Evolutionary conservation across 2,329 filamentous ascomycete genomes (phyloP), one percentile per base, ranked within the genome.

Genomic region (Colletotrichum agaves): DNA sequence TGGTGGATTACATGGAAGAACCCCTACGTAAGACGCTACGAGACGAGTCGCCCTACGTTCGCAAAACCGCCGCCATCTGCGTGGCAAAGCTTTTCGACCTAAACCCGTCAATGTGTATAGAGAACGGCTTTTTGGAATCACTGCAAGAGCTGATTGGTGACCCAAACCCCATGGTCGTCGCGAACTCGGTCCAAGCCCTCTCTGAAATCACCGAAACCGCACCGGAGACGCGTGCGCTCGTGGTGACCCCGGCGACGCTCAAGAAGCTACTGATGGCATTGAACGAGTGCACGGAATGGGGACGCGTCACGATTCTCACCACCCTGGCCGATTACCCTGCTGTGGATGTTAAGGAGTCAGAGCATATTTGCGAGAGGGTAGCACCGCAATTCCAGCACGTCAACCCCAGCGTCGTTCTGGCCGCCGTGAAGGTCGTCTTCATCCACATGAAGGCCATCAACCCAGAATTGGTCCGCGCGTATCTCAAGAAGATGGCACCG

Each of bases 1-100:
- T 99, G 93, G 93, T 98, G 72, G 96, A 99, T 78, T 99, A 99
- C 79, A 98, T 99, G 95, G 96, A 98, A 79, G 96, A 99, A 76
- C 96, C 96, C 13, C 82, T 99, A 70, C 89, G 96, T 74, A 99
- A 99, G 83, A 99, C 96, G 12, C 84, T 99, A 72, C 90, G 94
- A 79, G 96, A 99, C 81, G 96, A 99, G 81, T 98, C 95, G 55
- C 96, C 96, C 0, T 99, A 99, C 79, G 96, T 99, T 69, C 92
- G 96, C 74, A 99, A 99, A 83, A 99, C 96, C 2, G 96, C 96
- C 47, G 96, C 95, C 44, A 96, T 99, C 72, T 98, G 96, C 78
- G 96, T 99, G 49, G 96, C 96, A 60, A 99, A 99, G 81, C 88
- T 99, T 6, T 99, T 97, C 81, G 96, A 99, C 75, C 85, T 99